Conservation (phyloP, 192 early-diverging fungal species). For the Coemansia sp. region DNA sequence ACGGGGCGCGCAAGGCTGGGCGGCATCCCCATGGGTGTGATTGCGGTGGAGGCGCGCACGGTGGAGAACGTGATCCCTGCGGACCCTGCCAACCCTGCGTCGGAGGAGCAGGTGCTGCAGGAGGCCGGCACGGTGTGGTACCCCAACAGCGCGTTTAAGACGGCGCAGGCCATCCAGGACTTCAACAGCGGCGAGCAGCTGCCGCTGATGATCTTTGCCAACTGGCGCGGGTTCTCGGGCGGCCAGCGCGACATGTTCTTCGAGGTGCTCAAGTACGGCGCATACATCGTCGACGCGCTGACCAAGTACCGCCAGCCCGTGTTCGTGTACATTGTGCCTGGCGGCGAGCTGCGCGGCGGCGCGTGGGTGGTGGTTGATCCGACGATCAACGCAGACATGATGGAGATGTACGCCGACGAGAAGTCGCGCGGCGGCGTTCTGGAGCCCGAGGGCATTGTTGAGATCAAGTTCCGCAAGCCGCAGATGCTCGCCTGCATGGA, state of each 20-base stretch:
- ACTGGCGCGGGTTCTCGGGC: conserved; percentile 99
- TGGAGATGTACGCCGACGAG: conserved; percentile 99
- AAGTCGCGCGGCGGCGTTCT: conserved; percentile 91
- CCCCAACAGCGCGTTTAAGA: conserved; percentile 99
- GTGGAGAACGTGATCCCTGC: conserved; percentile 91
- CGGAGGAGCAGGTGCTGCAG: conserved; percentile 81
- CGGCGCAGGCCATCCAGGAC: conserved; percentile 97
- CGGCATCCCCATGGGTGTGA: conserved; percentile 95
- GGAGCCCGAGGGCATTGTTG: conserved; percentile 95
- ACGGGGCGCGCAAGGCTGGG: conserved; percentile 93
- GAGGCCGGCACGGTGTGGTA: conserved; percentile 98
- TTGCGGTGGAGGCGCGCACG: conserved; percentile 93
- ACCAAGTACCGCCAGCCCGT: conserved; percentile 95
- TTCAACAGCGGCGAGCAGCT: conserved; percentile 98
- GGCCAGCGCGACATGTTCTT: conserved; percentile 99
- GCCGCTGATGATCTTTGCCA: conserved; percentile 98
- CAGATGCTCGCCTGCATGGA: conserved; percentile 93
- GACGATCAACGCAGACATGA: conserved; percentile 93
- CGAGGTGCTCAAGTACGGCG: conserved; percentile 95
- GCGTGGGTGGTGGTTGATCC: conserved; percentile 98
- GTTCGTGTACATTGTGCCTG: conserved; percentile 91
- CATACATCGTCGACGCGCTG: conserved; percentile 96
- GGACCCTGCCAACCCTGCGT: conserved; percentile 90
- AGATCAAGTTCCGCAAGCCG: conserved; percentile 96
- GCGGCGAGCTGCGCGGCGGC: conserved; percentile 96